Evolutionary conservation across 306 rosid species (phyloP).

Genomic region (peach (Prunus persica)): DNA sequence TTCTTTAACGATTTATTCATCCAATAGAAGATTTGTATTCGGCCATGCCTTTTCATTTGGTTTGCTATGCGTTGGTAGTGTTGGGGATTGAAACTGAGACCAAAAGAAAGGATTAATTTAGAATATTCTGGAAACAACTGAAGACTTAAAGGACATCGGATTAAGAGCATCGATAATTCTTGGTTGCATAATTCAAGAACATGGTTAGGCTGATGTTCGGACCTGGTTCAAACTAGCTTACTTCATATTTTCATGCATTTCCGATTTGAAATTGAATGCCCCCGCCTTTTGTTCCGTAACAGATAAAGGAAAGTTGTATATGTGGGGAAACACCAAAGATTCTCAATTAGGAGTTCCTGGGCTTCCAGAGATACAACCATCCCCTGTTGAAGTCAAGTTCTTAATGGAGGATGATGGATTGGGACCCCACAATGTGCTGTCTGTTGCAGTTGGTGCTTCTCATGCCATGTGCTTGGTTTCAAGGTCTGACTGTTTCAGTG

Average conservation of each 20-base stretch:
- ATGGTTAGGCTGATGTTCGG: not conserved
- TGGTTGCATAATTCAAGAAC: not conserved
- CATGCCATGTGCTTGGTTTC: slow-evolving; percentile 79
- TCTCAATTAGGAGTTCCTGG: slow-evolving; percentile 94
- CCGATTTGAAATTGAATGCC: not conserved
- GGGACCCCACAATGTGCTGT: slow-evolving; percentile 68
- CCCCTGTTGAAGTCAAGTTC: slow-evolving; percentile 75
- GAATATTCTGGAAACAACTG: not conserved
- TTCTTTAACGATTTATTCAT: not conserved
- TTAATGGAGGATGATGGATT: slow-evolving; percentile 73
- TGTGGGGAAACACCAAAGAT: slow-evolving; percentile 84
- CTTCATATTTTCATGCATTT: not conserved
- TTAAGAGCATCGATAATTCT: not conserved
- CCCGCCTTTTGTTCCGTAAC: slow-evolving; percentile 25
- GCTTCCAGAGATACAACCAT: slow-evolving; percentile 61
- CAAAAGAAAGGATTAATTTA: not conserved
- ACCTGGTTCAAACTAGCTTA: not conserved
- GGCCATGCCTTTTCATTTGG: not conserved
- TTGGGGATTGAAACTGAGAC: not conserved
- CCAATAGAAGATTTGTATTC: not conserved
- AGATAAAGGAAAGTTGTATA: slow-evolving; percentile 79
- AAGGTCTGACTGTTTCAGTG: slow-evolving; percentile 31
- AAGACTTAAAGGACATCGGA: not conserved
- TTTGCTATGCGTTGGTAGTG: not conserved
- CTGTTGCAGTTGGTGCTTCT: slow-evolving; percentile 74